Evolutionary conservation across 1,284 basidiomycete genomes (phyloP).

Genomic region (Polyporus tsugae): DNA sequence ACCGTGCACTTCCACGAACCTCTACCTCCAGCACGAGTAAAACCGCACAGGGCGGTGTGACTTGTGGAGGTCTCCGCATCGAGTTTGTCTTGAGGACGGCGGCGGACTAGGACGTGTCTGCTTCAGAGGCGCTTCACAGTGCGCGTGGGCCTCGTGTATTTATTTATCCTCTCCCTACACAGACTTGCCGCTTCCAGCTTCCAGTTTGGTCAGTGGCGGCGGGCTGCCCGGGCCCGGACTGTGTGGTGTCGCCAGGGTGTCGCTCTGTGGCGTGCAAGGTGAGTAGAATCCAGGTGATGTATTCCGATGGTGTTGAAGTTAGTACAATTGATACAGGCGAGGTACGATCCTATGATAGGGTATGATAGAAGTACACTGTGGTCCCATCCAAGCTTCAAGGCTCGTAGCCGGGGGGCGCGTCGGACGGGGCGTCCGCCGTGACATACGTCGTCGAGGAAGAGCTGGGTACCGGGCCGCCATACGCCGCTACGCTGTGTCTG

Average conservation of each 20-base stretch:
- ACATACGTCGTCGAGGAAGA: constrained; percentile 47
- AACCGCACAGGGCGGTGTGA: not conserved
- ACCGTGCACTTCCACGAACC: not conserved
- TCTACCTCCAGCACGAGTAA: not conserved
- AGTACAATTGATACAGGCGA: constrained; percentile 16
- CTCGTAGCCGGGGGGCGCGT: constrained; percentile 73
- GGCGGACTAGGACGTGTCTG: not conserved
- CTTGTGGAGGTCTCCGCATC: not conserved
- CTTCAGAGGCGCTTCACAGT: not conserved
- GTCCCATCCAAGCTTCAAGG: constrained; percentile 38
- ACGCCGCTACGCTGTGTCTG: constrained; percentile 19
- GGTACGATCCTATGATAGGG: not conserved
- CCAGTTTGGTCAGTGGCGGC: not conserved
- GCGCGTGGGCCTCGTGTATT: not conserved
- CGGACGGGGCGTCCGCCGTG: constrained; percentile 49
- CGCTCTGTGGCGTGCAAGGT: not conserved
- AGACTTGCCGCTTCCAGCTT: not conserved
- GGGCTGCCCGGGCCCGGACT: not conserved
- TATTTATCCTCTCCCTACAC: not conserved
- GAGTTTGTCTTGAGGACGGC: no score
- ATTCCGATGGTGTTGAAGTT: constrained; percentile 10
- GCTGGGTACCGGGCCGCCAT: constrained; percentile 49
- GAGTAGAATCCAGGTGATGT: not conserved
- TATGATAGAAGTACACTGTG: not conserved
- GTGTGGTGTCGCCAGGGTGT: not conserved